Base-by-base conservation (phyloP, 148 eudicot species). In the Talinum fruticosum region DNA sequence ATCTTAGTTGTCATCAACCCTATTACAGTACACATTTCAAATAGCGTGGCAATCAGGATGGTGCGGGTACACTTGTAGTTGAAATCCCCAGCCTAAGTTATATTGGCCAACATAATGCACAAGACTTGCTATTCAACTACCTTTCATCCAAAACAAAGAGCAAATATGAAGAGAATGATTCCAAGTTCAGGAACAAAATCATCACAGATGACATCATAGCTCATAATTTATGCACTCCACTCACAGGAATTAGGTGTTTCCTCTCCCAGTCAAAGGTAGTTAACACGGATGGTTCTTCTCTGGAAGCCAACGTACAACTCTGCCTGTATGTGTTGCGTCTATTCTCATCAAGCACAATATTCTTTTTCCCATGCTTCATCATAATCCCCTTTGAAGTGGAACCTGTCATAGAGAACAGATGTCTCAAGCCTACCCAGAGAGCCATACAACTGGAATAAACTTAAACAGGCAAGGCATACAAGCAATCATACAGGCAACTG, bases 241-340 rank as follows among this genome's bases (percentile, higher is more conserved):
- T 62, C 86, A 96, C 99, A 80, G 90, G 83, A 72, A 90, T 67
- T 53, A 96, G 77, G 7, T 82, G 89, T 81, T 89, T 96, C 74
- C 81, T 73, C 74, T 89, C 87, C 76, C 90, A 85, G 71, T 75
- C 79, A 75, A 85, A 80, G 73, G 89, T 83, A 57, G 82, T 79
- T 53, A 88, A 80, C 28, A 80, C 75, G 51, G 94, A 82, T 47
- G 87, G 69, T 71, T 87, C 90, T 51, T 81, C 82, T 67, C 76
- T 84, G 71, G 78, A 74, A 62, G 80, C 37, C 23, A 84, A 78
- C 36, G 83, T 80, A 76, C 68, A 81, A 32, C 82, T 77, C 37
- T 88, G 85, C 80, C 76, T 81, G 81, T 93, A 96, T 30, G 97
- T 87, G 74, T 80, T 85, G 59, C 99, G 97, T 82, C 88, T 91